phyloP scores from a whole-genome alignment of 352 stramenopile species.

The Globisporangium middletonii region DNA sequence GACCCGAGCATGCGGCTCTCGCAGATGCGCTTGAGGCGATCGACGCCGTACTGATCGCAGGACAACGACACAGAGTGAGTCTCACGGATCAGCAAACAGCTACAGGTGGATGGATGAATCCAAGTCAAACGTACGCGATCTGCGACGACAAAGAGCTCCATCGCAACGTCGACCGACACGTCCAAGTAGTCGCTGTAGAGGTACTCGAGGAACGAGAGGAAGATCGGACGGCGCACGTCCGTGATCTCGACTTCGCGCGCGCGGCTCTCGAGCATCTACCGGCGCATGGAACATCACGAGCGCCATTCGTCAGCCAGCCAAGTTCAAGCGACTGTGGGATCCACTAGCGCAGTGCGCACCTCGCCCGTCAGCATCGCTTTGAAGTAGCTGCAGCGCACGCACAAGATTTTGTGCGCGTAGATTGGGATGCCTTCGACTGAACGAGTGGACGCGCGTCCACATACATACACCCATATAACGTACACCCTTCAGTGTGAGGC shows the following conservation, averaged over 20 bases:
- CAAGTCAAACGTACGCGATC: slow-evolving; percentile 50
- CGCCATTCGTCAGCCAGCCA: neutral
- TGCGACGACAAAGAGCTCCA: slow-evolving; percentile 92
- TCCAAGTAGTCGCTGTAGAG: slow-evolving; percentile 95
- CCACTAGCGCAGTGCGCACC: slow-evolving; percentile 10
- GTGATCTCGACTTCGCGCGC: slow-evolving; percentile 89
- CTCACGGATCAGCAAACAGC: neutral
- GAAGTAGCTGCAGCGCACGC: slow-evolving; percentile 94
- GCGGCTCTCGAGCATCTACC: slow-evolving; percentile 87
- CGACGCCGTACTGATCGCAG: slow-evolving; percentile 60
- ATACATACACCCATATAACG: neutral
- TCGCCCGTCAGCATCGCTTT: slow-evolving; percentile 86
- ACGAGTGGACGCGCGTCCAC: neutral
- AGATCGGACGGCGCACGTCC: slow-evolving; percentile 89
- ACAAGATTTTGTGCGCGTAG: slow-evolving; percentile 90
- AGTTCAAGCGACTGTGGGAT: no score
- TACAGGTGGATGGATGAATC: neutral
- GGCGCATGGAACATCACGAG: neutral
- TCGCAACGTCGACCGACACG: slow-evolving; percentile 87
- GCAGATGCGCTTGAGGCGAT: slow-evolving; percentile 91
- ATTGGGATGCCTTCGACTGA: slow-evolving; percentile 83
- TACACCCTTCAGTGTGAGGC: neutral
- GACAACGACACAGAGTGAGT: neutral
- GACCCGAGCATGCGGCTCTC: slow-evolving; percentile 95
- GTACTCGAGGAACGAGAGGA: slow-evolving; percentile 94